Evolutionary conservation across 257 asterid genomes (phyloP).

Genomic region (Leptodermis oblonga): DNA sequence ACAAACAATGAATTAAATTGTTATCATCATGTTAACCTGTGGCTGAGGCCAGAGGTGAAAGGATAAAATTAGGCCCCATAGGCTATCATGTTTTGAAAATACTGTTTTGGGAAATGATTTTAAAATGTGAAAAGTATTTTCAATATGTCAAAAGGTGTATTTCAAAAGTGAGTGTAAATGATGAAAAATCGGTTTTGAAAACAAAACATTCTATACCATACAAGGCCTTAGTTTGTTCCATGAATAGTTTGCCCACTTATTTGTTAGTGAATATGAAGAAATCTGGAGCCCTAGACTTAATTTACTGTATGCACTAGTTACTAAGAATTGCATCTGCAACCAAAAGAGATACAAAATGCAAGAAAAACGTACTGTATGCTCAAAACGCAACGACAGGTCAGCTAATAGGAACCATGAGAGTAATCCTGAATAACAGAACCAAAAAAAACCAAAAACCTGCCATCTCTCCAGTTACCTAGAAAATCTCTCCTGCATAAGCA

Average conservation of each 20-base stretch:
- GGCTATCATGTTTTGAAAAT: too few relatives aligned
- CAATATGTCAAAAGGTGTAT: too few relatives aligned
- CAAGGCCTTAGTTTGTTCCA: neutral
- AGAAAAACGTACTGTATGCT: neutral
- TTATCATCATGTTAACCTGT: neutral
- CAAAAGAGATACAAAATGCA: neutral
- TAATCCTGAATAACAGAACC: neutral
- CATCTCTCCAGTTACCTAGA: conserved; percentile 50
- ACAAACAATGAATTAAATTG: conserved; percentile 4
- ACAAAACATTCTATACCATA: too few relatives aligned
- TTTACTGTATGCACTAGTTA: neutral
- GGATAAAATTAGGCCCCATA: neutral
- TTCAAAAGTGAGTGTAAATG: too few relatives aligned
- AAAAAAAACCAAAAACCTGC: neutral
- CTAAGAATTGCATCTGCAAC: neutral
- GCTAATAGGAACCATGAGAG: neutral
- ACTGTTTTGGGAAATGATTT: too few relatives aligned
- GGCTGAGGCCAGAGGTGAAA: conserved; percentile 4
- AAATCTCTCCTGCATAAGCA: conserved; percentile 64
- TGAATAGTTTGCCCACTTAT: neutral
- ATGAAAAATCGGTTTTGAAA: too few relatives aligned
- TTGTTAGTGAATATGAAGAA: neutral
- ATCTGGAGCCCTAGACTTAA: neutral
- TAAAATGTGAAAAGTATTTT: too few relatives aligned
- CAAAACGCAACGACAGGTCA: neutral